Percentiles rank a stretch among this genome's conserved stretches.
phyloP scores from a whole-genome alignment of 306 rosid genomes.

The Comarum palustre region DNA sequence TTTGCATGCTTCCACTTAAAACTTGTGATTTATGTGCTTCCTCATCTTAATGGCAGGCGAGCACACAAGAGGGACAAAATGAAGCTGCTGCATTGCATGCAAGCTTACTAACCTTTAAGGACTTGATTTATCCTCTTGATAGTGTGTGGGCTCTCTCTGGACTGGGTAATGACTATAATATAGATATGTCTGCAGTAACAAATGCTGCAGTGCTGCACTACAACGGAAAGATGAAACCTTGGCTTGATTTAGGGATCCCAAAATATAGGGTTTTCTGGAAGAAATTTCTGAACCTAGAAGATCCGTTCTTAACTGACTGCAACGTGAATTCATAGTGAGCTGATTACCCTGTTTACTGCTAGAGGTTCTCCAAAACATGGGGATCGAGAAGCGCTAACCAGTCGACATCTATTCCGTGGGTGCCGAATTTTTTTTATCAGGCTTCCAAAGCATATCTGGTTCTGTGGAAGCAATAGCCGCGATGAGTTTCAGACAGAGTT shows the following conservation, averaged over 20 bases:
- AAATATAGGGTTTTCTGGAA: slow-evolving; percentile 73
- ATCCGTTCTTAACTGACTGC: slow-evolving; percentile 91
- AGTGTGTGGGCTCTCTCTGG: slow-evolving; percentile 70
- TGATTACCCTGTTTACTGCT: slow-evolving; percentile 29
- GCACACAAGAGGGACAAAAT: slow-evolving; percentile 30
- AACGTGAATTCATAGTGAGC: slow-evolving; percentile 67
- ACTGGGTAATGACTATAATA: slow-evolving; percentile 69
- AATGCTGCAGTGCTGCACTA: slow-evolving; percentile 75
- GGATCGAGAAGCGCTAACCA: slow-evolving; percentile 34
- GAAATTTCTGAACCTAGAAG: slow-evolving; percentile 68
- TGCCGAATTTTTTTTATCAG: slow-evolving; percentile 35
- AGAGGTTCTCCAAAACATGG: slow-evolving; percentile 39
- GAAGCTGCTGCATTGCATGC: slow-evolving; percentile 58
- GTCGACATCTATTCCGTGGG: slow-evolving; percentile 43
- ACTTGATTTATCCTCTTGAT: slow-evolving; percentile 55
- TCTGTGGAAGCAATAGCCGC: slow-evolving; percentile 38
- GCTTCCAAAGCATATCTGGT: slow-evolving; percentile 35
- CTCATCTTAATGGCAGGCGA: slow-evolving; percentile 38
- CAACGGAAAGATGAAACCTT: slow-evolving; percentile 94
- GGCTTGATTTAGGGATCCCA: slow-evolving; percentile 97
- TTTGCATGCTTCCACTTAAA: neutral
- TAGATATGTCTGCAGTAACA: slow-evolving; percentile 40
- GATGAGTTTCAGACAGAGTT: slow-evolving; percentile 42
- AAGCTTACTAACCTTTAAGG: slow-evolving; percentile 76
- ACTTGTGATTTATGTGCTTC: slow-evolving; percentile 30